Conservation (phyloP, 768 basidiomycete genomes). For the Kwoniella botswanensis region DNA sequence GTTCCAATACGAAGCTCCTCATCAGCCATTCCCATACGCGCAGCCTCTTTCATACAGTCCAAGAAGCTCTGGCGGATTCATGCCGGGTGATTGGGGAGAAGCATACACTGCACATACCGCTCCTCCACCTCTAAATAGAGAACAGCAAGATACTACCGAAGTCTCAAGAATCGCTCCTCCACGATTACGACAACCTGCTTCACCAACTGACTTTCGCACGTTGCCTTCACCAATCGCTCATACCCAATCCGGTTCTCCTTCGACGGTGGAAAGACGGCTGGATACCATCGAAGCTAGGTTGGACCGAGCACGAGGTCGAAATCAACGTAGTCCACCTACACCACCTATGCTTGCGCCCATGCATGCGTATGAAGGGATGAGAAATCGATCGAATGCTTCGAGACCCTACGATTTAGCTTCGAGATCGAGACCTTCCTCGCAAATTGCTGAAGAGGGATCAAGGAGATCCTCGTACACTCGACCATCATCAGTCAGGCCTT, state of each 20-base stretch:
- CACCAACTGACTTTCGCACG: constrained; percentile 16
- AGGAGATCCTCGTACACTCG: background rate
- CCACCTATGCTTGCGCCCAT: background rate
- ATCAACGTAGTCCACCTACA: constrained; percentile 14
- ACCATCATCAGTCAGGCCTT: constrained; percentile 1
- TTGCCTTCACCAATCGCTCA: constrained; percentile 16
- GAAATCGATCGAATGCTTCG: constrained; percentile 2
- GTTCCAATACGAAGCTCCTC: background rate
- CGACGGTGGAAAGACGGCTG: constrained; percentile 21
- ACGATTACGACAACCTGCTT: background rate
- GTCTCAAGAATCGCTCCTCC: background rate
- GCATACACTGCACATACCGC: background rate
- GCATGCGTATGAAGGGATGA: constrained; percentile 3
- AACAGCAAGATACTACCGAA: background rate
- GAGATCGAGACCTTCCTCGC: constrained; percentile 9
- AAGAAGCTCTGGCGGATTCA: background rate
- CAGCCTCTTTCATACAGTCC: background rate
- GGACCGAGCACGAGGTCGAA: constrained; percentile 16
- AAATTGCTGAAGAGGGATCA: background rate
- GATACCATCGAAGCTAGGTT: constrained; percentile 28
- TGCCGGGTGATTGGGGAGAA: constrained; percentile 9
- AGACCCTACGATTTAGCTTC: constrained; percentile 20
- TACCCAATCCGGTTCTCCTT: constrained; percentile 7
- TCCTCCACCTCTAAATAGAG: background rate
- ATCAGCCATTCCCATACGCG: background rate